A percentile compares a stretch with the other conserved stretches of the same genome.
phyloP scores from a whole-genome alignment of 257 asterid species.

The Nicotiana attenuata region DNA sequence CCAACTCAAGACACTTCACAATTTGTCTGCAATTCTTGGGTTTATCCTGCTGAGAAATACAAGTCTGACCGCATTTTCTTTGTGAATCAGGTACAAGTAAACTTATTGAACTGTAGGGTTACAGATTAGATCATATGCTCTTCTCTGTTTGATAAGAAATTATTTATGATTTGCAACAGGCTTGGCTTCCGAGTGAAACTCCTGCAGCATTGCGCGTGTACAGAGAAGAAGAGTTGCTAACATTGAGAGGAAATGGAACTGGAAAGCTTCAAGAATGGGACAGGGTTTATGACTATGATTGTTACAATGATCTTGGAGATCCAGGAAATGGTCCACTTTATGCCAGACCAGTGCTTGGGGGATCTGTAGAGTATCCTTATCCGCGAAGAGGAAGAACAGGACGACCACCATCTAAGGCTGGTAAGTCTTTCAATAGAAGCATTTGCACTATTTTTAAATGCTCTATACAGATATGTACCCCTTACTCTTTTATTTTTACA shows the following conservation, averaged over 20 bases:
- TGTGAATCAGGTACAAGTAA: constrained; percentile 42
- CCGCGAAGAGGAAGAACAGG: constrained; percentile 23
- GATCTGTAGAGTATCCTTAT: constrained; percentile 8
- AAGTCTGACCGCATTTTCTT: constrained; percentile 51
- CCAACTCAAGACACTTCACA: constrained; percentile 54
- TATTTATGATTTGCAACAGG: background rate
- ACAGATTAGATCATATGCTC: background rate
- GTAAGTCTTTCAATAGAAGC: background rate
- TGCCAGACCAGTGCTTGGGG: constrained; percentile 12
- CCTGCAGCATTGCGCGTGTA: constrained; percentile 10
- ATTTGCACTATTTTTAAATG: background rate
- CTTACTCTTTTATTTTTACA: background rate
- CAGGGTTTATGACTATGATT: constrained; percentile 17
- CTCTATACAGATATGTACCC: background rate
- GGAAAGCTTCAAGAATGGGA: constrained; percentile 17
- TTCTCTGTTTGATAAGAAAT: no score
- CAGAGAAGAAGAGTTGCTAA: constrained; percentile 14
- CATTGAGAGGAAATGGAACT: constrained; percentile 17
- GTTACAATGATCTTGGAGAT: constrained; percentile 13
- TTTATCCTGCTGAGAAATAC: constrained; percentile 51
- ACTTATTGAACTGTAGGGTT: background rate
- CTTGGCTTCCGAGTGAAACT: constrained; percentile 15
- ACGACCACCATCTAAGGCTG: background rate
- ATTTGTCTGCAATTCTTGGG: constrained; percentile 77
- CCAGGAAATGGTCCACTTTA: constrained; percentile 1